Evolutionary conservation across 352 stramenopile genomes (phyloP), one percentile per base, ranked within the genome.

Genomic region (Globisporangium cylindrosporum): DNA sequence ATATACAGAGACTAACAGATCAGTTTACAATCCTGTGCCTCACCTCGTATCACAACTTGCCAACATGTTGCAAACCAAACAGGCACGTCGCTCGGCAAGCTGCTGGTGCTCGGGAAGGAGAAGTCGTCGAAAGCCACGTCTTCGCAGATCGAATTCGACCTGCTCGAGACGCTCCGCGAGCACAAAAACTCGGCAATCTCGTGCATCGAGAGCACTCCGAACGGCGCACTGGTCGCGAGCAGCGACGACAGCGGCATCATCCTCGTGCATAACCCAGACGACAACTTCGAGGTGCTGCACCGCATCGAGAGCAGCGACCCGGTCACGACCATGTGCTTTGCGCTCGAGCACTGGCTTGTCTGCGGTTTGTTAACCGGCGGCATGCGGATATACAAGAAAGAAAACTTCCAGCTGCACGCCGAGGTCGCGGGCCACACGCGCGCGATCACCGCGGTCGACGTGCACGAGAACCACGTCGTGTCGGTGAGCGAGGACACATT

Each of bases 401-500:
- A 63, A 8, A 71, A 59, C 29, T 88, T 88, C 72, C 74, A 70
- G 48, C 29, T 93, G 46, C 73, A 85, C 55, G 77, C 86, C 1
- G 82, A 94, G 67, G 72, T 95, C 43, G 82, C 79, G 25, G 88
- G 82, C 18, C 86, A 92, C 64, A 86, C 82, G 8, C 84, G 88
- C 2, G 82, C 82, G 1, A 79, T 93, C 71, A 92, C 82, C 1
- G 86, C 80, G 10, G 58, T 94, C 24, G 86, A 90, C 56, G 68
- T 75, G 29, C 70, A 72, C 48, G 84, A 86, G 29, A 72, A 80
- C 49, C 72, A 77, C 56, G 64, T 89, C 51, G 84, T 80, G 58
- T 88, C 82, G 0, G 84, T 93, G 43, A 80, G 84, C 9, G 84
- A 94, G 63, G 81, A 95, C 67, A 92, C 81, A 12, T 95, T 89